phyloP scores from a whole-genome alignment of 345 rosid genomes.

The Eucalyptus urophylla region DNA sequence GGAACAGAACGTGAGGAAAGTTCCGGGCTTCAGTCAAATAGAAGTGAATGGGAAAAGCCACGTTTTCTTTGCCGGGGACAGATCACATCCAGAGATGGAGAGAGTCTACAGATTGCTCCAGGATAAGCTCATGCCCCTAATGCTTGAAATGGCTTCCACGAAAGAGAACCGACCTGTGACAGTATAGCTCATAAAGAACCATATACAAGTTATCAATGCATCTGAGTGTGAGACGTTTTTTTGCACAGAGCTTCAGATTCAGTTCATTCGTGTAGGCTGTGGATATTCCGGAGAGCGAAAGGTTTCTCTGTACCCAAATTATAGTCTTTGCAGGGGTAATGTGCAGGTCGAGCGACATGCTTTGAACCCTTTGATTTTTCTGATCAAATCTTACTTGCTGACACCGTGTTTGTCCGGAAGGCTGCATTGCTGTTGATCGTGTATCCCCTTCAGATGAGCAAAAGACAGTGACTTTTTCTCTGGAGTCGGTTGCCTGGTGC shows the following conservation, averaged over 20 bases:
- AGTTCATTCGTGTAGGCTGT: background rate
- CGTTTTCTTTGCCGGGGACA: constrained; percentile 22
- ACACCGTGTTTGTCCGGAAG: background rate
- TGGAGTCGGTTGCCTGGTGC: background rate
- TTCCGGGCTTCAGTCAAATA: constrained; percentile 21
- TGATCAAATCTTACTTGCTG: background rate
- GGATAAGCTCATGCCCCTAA: constrained; percentile 3
- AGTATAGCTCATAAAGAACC: background rate
- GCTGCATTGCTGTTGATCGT: background rate
- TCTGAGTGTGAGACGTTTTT: background rate
- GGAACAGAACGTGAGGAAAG: constrained; percentile 21
- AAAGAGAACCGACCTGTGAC: background rate
- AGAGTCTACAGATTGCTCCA: constrained; percentile 7
- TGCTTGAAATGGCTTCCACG: constrained; percentile 1
- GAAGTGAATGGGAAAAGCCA: constrained; percentile 18
- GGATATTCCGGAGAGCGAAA: background rate
- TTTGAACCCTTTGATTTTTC: background rate
- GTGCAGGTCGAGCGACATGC: background rate
- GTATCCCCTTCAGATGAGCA: background rate
- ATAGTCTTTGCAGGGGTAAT: background rate
- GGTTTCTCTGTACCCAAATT: background rate
- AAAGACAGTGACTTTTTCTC: background rate
- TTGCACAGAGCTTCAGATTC: background rate
- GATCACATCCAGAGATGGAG: constrained; percentile 20
- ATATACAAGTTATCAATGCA: background rate